These are phyloP conservation scores for Zasmidium angulare DNA, from an alignment of 2,329 filamentous ascomycete genomes.

Conservation along the genomic window DNA sequence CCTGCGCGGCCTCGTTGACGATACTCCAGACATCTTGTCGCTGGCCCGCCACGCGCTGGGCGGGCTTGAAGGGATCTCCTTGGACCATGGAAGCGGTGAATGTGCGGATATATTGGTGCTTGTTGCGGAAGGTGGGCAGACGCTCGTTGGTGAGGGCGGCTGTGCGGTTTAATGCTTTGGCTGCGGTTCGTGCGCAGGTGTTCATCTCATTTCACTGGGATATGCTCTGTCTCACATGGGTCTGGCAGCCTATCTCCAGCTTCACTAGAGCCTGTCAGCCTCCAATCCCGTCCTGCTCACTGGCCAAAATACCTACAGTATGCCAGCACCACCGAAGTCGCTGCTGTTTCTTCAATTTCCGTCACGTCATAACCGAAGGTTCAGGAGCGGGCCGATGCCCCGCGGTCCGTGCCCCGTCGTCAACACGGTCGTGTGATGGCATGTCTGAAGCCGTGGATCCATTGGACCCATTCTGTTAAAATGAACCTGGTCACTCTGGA, in stretches of 20 bases:
- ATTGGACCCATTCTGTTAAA: too few relatives aligned
- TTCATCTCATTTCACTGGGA: not conserved
- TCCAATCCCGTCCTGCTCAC: too few relatives aligned
- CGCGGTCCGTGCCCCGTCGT: not conserved
- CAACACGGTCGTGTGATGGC: not conserved
- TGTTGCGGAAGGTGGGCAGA: too few relatives aligned
- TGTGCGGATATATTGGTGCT: conserved; percentile 6
- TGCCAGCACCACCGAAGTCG: not conserved
- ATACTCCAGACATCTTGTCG: conserved; percentile 65
- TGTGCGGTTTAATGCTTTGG: not conserved
- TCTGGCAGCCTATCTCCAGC: not conserved
- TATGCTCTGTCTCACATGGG: not conserved
- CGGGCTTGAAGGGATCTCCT: conserved; percentile 50
- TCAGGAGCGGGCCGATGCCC: not conserved
- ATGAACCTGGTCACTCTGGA: too few relatives aligned
- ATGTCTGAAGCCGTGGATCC: not conserved
- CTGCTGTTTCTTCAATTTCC: not conserved
- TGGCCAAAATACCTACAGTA: too few relatives aligned
- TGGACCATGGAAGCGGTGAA: conserved; percentile 30
- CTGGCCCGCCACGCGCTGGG: conserved; percentile 54
- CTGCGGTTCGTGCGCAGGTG: not conserved
- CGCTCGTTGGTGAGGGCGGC: too few relatives aligned
- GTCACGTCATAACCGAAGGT: not conserved
- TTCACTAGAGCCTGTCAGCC: too few relatives aligned
- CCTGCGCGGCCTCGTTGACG: conserved; percentile 66